Conservation (phyloP, 257 asterid genomes). For the Salvia rosmarinus region DNA sequence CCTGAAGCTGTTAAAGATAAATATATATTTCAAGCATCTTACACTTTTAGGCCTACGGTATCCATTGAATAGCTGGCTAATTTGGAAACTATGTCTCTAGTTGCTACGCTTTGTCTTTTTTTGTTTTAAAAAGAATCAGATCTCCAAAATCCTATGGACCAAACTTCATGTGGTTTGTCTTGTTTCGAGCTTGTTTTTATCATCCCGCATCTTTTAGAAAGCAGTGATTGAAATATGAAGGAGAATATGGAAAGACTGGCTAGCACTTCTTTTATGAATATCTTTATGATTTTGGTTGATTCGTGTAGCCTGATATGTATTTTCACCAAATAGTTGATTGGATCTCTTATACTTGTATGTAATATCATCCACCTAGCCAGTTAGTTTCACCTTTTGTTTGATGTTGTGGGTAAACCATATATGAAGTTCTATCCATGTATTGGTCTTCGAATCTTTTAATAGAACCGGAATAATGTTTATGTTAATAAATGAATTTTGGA, state of each 20-base stretch:
- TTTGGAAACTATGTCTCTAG: neutral
- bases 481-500: neutral
- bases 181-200: conserved; percentile 14
- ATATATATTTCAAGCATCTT: neutral
- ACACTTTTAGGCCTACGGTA: neutral
- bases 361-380: neutral
- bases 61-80: neutral
- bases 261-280: neutral
- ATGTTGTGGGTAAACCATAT: neutral
- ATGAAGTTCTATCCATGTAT: neutral
- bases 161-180: neutral
- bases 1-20: neutral
- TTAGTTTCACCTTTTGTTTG: conserved; percentile 1
- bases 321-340: neutral
- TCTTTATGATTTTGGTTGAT: conserved; percentile 8
- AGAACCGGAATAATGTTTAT: conserved; percentile 10
- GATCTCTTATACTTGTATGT: neutral
- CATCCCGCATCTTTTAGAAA: conserved; percentile 1
- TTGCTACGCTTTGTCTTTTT: neutral
- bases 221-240: neutral
- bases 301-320: conserved; percentile 3
- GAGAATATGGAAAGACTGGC: neutral
- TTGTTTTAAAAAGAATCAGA: neutral
- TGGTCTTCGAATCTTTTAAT: neutral
- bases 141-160: neutral